Base-by-base conservation (phyloP, 140 eudicot species). In the Stevia rebaudiana region DNA sequence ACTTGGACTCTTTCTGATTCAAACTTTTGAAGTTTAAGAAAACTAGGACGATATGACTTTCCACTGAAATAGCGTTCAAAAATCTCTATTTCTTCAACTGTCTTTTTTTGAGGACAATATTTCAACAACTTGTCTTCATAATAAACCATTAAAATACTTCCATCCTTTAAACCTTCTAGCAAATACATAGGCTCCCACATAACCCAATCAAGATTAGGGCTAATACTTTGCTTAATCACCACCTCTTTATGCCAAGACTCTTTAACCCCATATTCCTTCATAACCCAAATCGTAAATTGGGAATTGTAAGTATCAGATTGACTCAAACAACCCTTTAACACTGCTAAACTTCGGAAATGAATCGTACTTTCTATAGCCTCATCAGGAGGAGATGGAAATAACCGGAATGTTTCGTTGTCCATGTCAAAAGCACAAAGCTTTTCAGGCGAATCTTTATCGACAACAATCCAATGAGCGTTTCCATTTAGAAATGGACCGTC, bases 301-400 rank as follows among this genome's bases (percentile, higher is more conserved):
- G 56, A 50, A 37, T 61, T 63, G 0, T 2, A 30, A 9, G 17
- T 56, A 61, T 73, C 49, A 13, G 68, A 52, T 7, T 40, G 33
- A 61, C 82, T 31, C 17, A 81, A 52, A 44, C 77, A 57, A 15
- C 68, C 82, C 3, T 55, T 52, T 11, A 76, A 5, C 8, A 72
- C 77, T 9, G 33, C 74, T 71, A 76, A 59, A 42, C 63, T 33
- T 13, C 6, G 5, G 22, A 25, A 61, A 50, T 33, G 65, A 9
- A 11, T 9, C 33, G 4, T 4, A 0, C 6, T 1, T 18, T 60
- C 40, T 8, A 16, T 39, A 13, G 8, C 28, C 18, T 46, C 58
- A 50, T 0, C 2, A n/a, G 80, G 83, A 40, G 76, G 81, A 35
- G 81, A 76, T 0, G 84, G 78, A 6, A 79, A 70, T 12, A 76